Conservation (phyloP, 257 asterid genomes). For the Nicotiana sylvestris region DNA sequence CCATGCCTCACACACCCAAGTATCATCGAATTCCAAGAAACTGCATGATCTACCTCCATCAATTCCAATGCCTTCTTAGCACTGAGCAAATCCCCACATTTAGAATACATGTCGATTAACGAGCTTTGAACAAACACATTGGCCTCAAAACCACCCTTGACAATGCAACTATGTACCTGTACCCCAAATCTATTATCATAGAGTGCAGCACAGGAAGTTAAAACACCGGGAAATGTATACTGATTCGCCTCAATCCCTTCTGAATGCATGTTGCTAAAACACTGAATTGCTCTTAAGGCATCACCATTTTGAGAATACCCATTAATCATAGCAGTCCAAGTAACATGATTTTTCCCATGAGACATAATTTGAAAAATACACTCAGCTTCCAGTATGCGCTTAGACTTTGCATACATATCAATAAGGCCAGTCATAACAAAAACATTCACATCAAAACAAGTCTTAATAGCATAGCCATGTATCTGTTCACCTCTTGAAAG, state of each 20-base stretch:
- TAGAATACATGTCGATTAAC: constrained; percentile 72
- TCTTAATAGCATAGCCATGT: constrained; percentile 60
- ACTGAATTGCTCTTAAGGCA: constrained; percentile 36
- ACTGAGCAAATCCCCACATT: constrained; percentile 58
- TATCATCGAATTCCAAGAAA: constrained; percentile 78
- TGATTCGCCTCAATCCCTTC: constrained; percentile 66
- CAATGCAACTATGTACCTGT: constrained; percentile 63
- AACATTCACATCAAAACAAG: constrained; percentile 43
- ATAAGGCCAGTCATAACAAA: constrained; percentile 72
- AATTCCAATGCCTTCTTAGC: constrained; percentile 49
- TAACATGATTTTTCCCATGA: constrained; percentile 70
- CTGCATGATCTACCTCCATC: constrained; percentile 48
- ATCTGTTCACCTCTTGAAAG: constrained; percentile 53
- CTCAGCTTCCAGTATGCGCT: constrained; percentile 49
- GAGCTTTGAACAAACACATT: constrained; percentile 75
- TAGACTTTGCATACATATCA: constrained; percentile 71
- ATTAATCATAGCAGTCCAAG: constrained; percentile 86
- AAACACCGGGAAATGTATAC: constrained; percentile 75
- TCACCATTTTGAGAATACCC: constrained; percentile 69
- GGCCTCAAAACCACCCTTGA: constrained; percentile 63
- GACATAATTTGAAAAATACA: constrained; percentile 46
- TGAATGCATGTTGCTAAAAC: constrained; percentile 58
- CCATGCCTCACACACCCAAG: constrained; percentile 60
- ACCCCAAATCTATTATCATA: constrained; percentile 41
- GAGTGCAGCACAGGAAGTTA: constrained; percentile 54